Evolutionary conservation across 805 yeast genomes (phyloP).

Genomic region (Hanseniaspora nectarophila): DNA sequence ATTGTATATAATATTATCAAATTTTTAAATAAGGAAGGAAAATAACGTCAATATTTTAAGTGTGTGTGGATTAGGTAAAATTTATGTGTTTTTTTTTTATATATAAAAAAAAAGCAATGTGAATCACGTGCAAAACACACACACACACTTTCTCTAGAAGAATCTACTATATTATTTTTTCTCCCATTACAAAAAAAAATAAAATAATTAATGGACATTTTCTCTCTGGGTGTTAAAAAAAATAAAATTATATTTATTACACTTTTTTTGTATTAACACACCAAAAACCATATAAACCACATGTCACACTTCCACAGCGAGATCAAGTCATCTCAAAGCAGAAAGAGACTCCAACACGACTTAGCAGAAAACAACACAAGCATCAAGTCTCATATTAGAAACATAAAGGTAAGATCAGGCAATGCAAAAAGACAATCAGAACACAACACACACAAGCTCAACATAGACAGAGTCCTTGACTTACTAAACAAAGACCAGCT

Average conservation of each 20-base stretch:
- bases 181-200: neutral
- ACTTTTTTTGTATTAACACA: too few relatives aligned
- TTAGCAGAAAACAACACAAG: neutral
- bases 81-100: too few relatives aligned
- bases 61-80: too few relatives aligned
- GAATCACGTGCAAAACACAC: constrained; percentile 1
- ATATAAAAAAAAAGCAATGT: constrained; percentile 2
- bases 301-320: neutral
- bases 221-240: neutral
- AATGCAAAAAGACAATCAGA: neutral
- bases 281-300: neutral
- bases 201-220: too few relatives aligned
- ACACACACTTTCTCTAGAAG: too few relatives aligned
- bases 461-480: constrained; percentile 27
- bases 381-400: neutral
- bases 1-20: too few relatives aligned
- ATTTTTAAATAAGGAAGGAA: neutral
- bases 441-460: too few relatives aligned
- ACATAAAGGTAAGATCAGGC: neutral
- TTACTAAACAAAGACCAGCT: constrained; percentile 26
- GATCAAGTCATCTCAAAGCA: neutral
- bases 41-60: too few relatives aligned
- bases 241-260: too few relatives aligned
- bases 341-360: constrained; percentile 1
- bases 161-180: neutral